phyloP scores from a whole-genome alignment of 331 rosid genomes.

The Rosa hybrid region DNA sequence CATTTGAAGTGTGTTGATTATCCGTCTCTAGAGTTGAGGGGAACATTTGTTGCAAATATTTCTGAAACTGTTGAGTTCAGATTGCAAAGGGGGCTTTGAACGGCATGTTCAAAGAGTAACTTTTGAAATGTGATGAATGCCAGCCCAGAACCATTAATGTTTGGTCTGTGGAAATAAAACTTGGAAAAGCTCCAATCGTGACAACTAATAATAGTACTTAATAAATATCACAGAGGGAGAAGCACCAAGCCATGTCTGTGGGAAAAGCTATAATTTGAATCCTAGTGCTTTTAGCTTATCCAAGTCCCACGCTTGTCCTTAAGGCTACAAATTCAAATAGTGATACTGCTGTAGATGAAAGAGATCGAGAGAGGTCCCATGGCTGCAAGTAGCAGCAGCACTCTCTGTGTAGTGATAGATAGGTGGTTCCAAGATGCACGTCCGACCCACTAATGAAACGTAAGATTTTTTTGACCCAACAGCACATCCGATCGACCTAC shows the following conservation, averaged over 20 bases:
- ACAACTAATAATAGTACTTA: neutral
- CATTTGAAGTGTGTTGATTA: no score
- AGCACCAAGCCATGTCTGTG: constrained; percentile 16
- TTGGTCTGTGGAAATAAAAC: neutral
- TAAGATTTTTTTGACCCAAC: no score
- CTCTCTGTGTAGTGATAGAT: neutral
- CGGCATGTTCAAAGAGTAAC: neutral
- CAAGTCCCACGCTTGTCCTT: constrained; percentile 27
- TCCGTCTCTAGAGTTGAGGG: neutral
- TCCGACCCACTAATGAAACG: neutral
- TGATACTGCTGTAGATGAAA: neutral
- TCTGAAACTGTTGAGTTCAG: neutral
- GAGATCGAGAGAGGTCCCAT: neutral
- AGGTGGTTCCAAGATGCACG: neutral
- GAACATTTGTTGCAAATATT: neutral
- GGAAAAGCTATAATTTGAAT: constrained; percentile 35
- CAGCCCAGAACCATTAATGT: neutral
- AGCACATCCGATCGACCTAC: no score
- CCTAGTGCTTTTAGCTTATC: constrained; percentile 25
- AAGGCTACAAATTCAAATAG: constrained; percentile 1
- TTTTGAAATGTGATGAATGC: neutral
- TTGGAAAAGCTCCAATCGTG: constrained; percentile 5
- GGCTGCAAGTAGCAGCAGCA: neutral
- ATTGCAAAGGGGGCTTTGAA: constrained; percentile 14
- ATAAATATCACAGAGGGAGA: neutral